These are phyloP conservation scores for Oryza officinalis DNA, from an alignment of 176 grass and related monocot species.

Conservation along the genomic window DNA sequence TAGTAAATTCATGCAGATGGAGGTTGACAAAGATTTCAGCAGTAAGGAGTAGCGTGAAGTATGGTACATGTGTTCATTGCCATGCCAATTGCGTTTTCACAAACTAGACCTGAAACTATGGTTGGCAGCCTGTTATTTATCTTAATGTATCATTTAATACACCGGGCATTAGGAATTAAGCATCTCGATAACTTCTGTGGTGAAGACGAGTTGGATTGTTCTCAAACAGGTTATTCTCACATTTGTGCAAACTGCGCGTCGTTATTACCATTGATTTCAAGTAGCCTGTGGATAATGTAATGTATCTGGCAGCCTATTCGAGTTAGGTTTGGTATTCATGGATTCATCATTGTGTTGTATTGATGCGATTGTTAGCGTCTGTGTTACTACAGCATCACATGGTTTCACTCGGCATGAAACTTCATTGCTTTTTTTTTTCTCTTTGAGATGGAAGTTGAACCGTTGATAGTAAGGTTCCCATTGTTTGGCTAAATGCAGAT, in stretches of 20 bases:
- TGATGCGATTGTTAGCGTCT: no score
- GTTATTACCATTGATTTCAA: neutral
- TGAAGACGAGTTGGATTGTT: neutral
- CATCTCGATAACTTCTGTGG: neutral
- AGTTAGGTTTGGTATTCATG: neutral
- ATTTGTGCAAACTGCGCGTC: neutral
- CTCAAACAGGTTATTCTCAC: neutral
- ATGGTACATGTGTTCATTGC: neutral
- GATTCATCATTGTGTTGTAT: neutral
- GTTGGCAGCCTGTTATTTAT: neutral
- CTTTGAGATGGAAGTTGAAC: no score
- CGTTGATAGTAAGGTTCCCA: no score
- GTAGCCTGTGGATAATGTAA: neutral
- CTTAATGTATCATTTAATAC: neutral
- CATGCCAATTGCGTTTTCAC: neutral
- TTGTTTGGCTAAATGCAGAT: no score
- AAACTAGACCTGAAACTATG: neutral
- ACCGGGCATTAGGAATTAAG: neutral
- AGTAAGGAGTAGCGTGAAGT: constrained; percentile 20
- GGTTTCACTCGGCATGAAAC: no score
- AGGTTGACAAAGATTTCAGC: constrained; percentile 35
- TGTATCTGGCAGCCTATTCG: neutral
- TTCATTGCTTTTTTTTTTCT: no score
- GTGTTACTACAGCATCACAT: no score
- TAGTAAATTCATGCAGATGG: constrained; percentile 8